Percentiles rank a stretch among this genome's conserved stretches.
phyloP scores from a whole-genome alignment of 2,329 filamentous ascomycete species.

The Penicillium crustosum region DNA sequence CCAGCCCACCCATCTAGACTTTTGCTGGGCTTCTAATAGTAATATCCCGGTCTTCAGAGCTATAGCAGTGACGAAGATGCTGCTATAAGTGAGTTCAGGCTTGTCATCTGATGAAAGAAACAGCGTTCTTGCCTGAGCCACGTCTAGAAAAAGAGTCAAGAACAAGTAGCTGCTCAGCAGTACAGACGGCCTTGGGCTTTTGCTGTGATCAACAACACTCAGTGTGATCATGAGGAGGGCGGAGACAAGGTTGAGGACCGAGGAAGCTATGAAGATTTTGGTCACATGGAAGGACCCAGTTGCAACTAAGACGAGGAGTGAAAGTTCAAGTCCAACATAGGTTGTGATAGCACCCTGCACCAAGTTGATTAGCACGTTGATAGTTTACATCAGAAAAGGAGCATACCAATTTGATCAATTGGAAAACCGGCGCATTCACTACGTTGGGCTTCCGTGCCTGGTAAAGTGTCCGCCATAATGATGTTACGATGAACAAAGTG shows the following conservation, averaged over 20 bases:
- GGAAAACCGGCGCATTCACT: not conserved
- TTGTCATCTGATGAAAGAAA: not conserved
- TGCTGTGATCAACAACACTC: not conserved
- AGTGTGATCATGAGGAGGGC: not conserved
- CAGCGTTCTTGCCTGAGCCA: not conserved
- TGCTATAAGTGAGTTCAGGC: not conserved
- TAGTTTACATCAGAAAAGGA: too few species aligned
- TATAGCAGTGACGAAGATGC: not conserved
- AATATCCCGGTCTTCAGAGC: not conserved
- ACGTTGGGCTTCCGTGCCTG: not conserved
- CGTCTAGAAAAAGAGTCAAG: not conserved
- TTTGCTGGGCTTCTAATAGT: not conserved
- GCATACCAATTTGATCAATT: not conserved
- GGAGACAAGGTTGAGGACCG: not conserved
- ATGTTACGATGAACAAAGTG: not conserved
- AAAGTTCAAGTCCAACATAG: not conserved
- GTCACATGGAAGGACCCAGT: not conserved
- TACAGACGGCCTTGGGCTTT: not conserved
- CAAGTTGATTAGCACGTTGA: not conserved
- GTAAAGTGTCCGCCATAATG: not conserved
- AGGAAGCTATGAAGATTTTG: not conserved
- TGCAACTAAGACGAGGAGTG: not conserved
- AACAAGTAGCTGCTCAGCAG: not conserved
- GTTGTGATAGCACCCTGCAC: not conserved
- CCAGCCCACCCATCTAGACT: not conserved